Conservation (phyloP, 2,329 filamentous ascomycete genomes). For the Fusarium vanettenii region DNA sequence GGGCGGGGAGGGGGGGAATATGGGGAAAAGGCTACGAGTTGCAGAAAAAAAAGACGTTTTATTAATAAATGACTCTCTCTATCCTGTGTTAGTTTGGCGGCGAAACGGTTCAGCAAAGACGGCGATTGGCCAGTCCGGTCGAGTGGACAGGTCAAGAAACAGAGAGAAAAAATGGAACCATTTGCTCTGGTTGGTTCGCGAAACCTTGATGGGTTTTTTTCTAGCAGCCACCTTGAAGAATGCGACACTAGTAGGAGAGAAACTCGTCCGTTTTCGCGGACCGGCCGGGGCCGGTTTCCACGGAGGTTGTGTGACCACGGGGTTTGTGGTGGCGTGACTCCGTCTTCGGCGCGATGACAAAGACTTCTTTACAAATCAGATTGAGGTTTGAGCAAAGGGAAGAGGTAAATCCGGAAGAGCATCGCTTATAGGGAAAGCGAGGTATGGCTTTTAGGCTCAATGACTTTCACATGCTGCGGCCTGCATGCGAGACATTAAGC, state of each 20-base stretch:
- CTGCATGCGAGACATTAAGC: not conserved
- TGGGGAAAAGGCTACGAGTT: conserved; percentile 15
- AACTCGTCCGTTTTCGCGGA: conserved; percentile 11
- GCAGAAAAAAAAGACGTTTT: conserved; percentile 2
- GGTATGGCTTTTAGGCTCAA: not conserved
- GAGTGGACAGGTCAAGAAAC: conserved; percentile 35
- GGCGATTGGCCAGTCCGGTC: conserved; percentile 42
- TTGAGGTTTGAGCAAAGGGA: not conserved
- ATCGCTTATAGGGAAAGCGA: not conserved
- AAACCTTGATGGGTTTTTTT: conserved; percentile 20
- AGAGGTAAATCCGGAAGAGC: not conserved
- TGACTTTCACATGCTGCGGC: not conserved
- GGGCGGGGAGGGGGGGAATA: not conserved
- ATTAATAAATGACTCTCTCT: conserved; percentile 36
- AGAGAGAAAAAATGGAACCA: conserved; percentile 30
- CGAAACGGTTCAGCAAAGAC: conserved; percentile 36
- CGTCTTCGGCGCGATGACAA: conserved; percentile 35
- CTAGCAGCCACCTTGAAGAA: conserved; percentile 13
- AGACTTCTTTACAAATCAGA: not conserved
- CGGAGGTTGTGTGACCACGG: conserved; percentile 6
- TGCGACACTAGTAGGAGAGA: conserved; percentile 17
- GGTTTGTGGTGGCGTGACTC: conserved; percentile 19
- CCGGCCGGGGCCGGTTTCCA: conserved; percentile 11
- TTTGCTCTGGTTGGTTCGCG: conserved; percentile 11
- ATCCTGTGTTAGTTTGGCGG: conserved; percentile 31